phyloP scores from a whole-genome alignment of 768 basidiomycete species.

The Hygrophorus russula region DNA sequence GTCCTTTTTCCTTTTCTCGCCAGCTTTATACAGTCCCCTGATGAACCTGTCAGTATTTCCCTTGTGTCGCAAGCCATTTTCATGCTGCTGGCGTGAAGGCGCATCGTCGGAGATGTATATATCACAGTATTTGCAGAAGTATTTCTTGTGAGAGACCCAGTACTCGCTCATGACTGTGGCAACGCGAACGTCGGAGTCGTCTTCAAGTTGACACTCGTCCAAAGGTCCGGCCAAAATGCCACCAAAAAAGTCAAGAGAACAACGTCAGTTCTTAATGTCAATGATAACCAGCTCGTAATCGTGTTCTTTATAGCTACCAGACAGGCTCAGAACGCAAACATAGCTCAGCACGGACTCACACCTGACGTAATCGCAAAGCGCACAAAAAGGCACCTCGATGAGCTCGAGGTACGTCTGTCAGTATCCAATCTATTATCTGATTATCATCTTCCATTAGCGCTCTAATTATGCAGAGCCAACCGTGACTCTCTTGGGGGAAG shows the following conservation, averaged over 20 bases:
- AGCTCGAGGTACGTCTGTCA: conserved; percentile 54
- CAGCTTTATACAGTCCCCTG: conserved; percentile 83
- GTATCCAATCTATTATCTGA: conserved; percentile 6
- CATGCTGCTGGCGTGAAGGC: conserved; percentile 84
- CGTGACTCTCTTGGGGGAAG: conserved; percentile 32
- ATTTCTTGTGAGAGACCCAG: conserved; percentile 89
- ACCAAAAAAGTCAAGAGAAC: conserved; percentile 36
- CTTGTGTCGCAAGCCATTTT: conserved; percentile 87
- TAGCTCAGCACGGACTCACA: conserved; percentile 29
- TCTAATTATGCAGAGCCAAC: conserved; percentile 67
- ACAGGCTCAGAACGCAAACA: conserved; percentile 30
- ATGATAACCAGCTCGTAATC: background rate
- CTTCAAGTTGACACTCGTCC: too few relatives aligned
- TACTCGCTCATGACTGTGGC: conserved; percentile 88
- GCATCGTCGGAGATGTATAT: conserved; percentile 95
- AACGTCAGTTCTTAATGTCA: conserved; percentile 20
- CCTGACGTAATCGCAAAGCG: conserved; percentile 66
- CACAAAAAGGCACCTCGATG: conserved; percentile 67
- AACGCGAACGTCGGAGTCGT: too few relatives aligned
- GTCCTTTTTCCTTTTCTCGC: conserved; percentile 81
- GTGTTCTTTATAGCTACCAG: conserved; percentile 27
- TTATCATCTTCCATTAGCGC: conserved; percentile 30
- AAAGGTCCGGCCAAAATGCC: too few relatives aligned
- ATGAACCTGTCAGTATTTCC: conserved; percentile 92
- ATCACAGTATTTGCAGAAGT: conserved; percentile 95